Base-by-base conservation (phyloP, 2,329 filamentous ascomycete species). In the Alternaria novae-zelandiae region DNA sequence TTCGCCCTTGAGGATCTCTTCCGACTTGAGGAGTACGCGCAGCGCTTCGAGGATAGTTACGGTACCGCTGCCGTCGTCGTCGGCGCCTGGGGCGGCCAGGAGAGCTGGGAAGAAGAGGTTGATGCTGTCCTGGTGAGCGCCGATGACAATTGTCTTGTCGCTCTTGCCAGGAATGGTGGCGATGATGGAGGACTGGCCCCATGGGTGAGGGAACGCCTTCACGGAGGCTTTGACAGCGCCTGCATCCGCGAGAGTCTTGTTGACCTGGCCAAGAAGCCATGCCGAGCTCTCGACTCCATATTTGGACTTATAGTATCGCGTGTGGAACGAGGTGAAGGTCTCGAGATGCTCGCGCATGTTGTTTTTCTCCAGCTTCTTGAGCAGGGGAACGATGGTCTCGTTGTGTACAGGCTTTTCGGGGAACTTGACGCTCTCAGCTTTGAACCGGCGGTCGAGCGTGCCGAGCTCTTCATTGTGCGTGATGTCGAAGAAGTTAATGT, bases 21-120 rank as follows among this genome's bases (percentile, higher is more conserved):
- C 82, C n/a, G 90, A 90, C 70, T 87, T 86, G 59, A 97, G 86
- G 8, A 98, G 86, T 46, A 92, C 90, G 36, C 93, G 89, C 75
- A 99, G 87, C 4, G 94, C 92, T 82, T 99, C 95, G 57, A 98
- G 88, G 70, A 97, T 98, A 10, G 95, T 98, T 20, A 98, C 93
- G 2, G 94, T 96, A 61, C 94, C 94, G 70, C 91, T 94, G 67
- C 94, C 95, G 77, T 97, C 95, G 72, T 98, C 95, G 71, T 98
- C 96, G n/a, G 95, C 94, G 49, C 95, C 95, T 0, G 95, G 95
- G 0, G 95, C 94, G 13, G 91, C 88, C 32, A 97, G 86, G 36
- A 97, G 84, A 3, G 91, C 92, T 1, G 94, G 95, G 12, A 97
- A 82, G 83, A 93, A 97, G 49, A 97, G 86, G 81, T 98, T 98